Percentiles rank a stretch among this genome's conserved stretches.
Evolutionary conservation across 1,284 basidiomycete genomes (phyloP).

Genomic region (Irpex sp.): DNA sequence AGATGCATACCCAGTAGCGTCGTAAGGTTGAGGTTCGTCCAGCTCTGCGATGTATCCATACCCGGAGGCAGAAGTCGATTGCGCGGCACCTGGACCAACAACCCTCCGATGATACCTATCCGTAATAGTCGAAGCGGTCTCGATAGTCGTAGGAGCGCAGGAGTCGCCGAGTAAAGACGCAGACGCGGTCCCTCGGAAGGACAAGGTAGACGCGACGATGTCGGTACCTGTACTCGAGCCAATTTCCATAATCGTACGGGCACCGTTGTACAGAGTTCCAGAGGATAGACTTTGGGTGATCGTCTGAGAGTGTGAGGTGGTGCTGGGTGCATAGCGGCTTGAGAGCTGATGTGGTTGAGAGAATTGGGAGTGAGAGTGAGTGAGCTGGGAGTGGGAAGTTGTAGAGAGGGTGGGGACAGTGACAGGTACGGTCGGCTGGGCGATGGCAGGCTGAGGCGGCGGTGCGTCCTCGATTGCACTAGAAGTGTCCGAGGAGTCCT

Average conservation of each 20-base stretch:
- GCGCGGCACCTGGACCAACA: background rate
- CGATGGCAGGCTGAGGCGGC: background rate
- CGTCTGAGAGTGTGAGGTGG: background rate
- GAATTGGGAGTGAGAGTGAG: background rate
- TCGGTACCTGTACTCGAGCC: slow-evolving; percentile 10
- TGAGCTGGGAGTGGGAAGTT: background rate
- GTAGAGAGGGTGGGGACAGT: background rate
- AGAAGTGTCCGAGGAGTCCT: background rate
- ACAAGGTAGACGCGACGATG: slow-evolving; percentile 9
- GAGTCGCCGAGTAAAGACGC: slow-evolving; percentile 9
- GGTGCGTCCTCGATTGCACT: background rate
- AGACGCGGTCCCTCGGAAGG: slow-evolving; percentile 3
- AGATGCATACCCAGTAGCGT: background rate
- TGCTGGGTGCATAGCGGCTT: no score
- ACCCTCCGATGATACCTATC: background rate
- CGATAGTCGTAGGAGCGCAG: background rate
- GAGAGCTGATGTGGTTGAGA: background rate
- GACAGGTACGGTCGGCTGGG: background rate
- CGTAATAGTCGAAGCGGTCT: background rate
- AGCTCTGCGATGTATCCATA: background rate
- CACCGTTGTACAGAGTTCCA: background rate
- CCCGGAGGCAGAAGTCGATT: background rate
- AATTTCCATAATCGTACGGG: slow-evolving; percentile 4
- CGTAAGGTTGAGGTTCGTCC: background rate
- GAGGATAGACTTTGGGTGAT: background rate